Evolutionary conservation across 1,284 basidiomycete genomes (phyloP).

Genomic region (Cryptococcus maquisensis): DNA sequence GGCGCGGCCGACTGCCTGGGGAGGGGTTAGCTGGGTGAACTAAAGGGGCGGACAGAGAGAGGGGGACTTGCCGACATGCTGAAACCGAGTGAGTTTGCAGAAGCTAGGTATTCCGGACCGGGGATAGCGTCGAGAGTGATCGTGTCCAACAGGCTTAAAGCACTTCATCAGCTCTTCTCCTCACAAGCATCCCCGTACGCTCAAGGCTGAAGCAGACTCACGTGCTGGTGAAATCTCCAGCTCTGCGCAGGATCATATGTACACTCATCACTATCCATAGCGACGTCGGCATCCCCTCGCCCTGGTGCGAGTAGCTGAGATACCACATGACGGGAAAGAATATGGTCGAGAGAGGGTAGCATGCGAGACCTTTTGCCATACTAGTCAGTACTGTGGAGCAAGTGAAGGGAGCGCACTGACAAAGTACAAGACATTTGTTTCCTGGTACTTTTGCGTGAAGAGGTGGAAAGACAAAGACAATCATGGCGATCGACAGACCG

Average conservation of each 20-base stretch:
- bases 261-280: constrained; percentile 20
- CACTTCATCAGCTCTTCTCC: background rate
- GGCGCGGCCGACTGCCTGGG: constrained; percentile 28
- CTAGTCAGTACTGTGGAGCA: background rate
- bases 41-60: background rate
- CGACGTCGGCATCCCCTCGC: constrained; percentile 1
- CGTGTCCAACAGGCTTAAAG: constrained; percentile 30
- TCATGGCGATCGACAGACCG: constrained; percentile 36
- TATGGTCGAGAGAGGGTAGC: constrained; percentile 26
- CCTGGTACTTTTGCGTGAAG: constrained; percentile 26
- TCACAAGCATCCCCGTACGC: background rate
- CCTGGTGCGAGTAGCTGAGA: constrained; percentile 10
- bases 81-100: constrained; percentile 39
- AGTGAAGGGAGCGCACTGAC: constrained; percentile 10
- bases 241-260: constrained; percentile 33
- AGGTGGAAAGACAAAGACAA: constrained; percentile 32
- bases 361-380: constrained; percentile 22
- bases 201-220: too few species aligned
- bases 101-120: constrained; percentile 31
- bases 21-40: background rate
- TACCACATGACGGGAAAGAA: constrained; percentile 37
- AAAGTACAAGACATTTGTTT: constrained; percentile 13
- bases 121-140: constrained; percentile 36
- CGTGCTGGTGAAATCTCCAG: constrained; percentile 36
- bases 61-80: constrained; percentile 27